Base-by-base conservation (phyloP, 331 rosid genomes). In the Quercus lobata region DNA sequence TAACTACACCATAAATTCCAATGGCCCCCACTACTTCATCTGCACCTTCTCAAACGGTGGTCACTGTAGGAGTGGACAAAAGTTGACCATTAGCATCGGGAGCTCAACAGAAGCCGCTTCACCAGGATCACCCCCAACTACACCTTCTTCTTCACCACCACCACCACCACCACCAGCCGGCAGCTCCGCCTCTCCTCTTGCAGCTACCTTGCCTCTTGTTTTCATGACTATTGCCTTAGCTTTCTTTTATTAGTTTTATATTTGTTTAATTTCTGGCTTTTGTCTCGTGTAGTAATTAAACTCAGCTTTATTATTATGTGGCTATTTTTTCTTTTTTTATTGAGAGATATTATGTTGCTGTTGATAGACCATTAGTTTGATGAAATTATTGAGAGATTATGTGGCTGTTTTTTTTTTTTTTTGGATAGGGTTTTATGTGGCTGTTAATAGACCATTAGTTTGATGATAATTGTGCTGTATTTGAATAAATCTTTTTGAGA, bases 1-100 rank as follows among this genome's bases (percentile, higher is more conserved):
- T 7, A 72, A 0, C 2, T 1, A 52, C 41, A 0, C 2, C 15
- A 37, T 72, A 15, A 53, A 4, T 53, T 0, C 2, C 16, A 7
- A 19, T 12, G 49, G 27, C 27, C 14, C 27, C 1, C 15, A 76
- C 62, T 76, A 76, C 54, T 71, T 76, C 81, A 76, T 76, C 74
- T 81, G 81, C 61, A 15, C 57, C 25, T 1, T 81, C 54, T 4
- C 54, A 3, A 10, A 0, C 54, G 46, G 46, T 41, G 12, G 46
- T 19, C 81, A 61, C n/a, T 81, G 85, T 49, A 7, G 5, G 27
- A 0, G 14, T 16, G 85, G 81, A 25, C 81, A 81, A 69, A 81
- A 81, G 74, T 35, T 81, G 17, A 34, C 73, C 68, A 25, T 76
- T 27, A 18, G 19, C 30, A 52, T 30, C 57, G 3, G 3, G 24